phyloP scores from a whole-genome alignment of 768 basidiomycete genomes.

The Russula sp. region DNA sequence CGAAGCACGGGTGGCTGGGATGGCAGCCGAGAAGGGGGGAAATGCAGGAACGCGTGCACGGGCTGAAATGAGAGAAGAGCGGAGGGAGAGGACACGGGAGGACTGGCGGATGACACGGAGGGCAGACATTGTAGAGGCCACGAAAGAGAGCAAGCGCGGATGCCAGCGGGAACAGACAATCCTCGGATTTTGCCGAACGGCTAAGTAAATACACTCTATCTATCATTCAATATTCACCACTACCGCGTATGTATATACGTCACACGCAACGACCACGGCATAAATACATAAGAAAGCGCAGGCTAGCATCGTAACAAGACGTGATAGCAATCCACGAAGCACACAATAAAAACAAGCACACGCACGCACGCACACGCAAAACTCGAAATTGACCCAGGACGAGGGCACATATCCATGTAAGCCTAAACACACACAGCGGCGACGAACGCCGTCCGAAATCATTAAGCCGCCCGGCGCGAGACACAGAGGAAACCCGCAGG shows the following conservation, averaged over 20 bases:
- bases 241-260: no score
- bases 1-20: slow-evolving; percentile 28
- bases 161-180: no score
- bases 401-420: neutral
- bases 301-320: neutral
- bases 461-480: slow-evolving; percentile 16
- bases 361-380: neutral
- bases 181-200: neutral
- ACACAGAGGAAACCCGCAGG: slow-evolving; percentile 1
- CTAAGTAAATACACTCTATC: no score
- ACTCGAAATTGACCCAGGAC: neutral
- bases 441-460: slow-evolving; percentile 14
- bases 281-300: neutral
- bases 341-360: neutral
- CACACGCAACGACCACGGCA: neutral
- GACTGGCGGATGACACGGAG: slow-evolving; percentile 55
- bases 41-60: slow-evolving; percentile 25
- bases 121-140: slow-evolving; percentile 44
- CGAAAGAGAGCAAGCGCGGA: no score
- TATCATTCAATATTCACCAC: no score
- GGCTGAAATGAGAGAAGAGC: slow-evolving; percentile 21
- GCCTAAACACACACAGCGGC: neutral
- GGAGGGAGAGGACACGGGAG: slow-evolving; percentile 31
- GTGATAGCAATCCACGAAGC: neutral
- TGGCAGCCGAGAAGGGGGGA: slow-evolving; percentile 17